Evolutionary conservation across 768 basidiomycete species (phyloP).

Genomic region (Holtermannia corniformis): DNA sequence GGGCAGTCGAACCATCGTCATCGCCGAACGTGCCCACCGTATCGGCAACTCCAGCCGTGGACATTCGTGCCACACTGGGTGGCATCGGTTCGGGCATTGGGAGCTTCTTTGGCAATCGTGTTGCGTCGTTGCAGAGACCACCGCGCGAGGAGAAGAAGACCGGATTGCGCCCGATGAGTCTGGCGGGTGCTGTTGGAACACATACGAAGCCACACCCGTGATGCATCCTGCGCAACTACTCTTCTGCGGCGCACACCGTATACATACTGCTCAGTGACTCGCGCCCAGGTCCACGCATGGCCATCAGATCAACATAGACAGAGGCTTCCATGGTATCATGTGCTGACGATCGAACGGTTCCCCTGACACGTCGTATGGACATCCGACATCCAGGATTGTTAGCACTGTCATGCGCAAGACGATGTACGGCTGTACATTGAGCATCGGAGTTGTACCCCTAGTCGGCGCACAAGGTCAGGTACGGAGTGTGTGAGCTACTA

Average conservation of each 20-base stretch:
- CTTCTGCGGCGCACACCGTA: neutral
- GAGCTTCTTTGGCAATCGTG: conserved; percentile 32
- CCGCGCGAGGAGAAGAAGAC: neutral
- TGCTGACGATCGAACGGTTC: too few species aligned
- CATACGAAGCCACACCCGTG: neutral
- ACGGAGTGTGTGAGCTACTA: too few species aligned
- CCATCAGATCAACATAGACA: neutral
- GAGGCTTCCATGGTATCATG: neutral
- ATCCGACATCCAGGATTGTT: too few species aligned
- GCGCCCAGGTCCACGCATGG: conserved; percentile 26
- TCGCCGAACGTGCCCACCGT: neutral
- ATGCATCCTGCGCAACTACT: neutral
- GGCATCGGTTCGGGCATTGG: conserved; percentile 37
- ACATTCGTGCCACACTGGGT: conserved; percentile 32
- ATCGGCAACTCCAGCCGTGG: conserved; percentile 14
- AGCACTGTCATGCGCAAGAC: too few species aligned
- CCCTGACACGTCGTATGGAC: too few species aligned
- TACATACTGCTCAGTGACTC: conserved; percentile 9
- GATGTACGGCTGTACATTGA: too few species aligned
- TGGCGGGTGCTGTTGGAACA: neutral
- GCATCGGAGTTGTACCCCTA: too few species aligned
- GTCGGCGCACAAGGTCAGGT: too few species aligned
- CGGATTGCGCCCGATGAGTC: neutral
- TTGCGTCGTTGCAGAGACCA: conserved; percentile 20
- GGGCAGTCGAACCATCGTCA: conserved; percentile 1